Conservation (phyloP, 2,329 filamentous ascomycete species). For the Pseudocercospora ulei region DNA sequence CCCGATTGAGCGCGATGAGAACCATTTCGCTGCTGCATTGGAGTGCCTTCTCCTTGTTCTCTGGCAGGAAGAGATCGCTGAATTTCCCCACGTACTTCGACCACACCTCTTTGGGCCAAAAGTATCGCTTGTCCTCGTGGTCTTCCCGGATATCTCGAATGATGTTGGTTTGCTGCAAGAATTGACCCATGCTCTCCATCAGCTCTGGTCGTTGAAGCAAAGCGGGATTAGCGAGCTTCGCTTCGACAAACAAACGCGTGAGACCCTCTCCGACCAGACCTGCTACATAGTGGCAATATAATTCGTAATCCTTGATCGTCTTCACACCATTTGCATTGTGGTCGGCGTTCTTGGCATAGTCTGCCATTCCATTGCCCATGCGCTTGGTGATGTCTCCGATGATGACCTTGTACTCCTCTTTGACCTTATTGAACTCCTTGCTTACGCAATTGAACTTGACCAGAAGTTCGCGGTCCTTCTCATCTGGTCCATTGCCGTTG, state of each 20-base stretch:
- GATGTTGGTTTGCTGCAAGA: conserved; percentile 97
- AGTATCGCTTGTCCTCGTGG: conserved; percentile 72
- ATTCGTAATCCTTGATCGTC: conserved; percentile 79
- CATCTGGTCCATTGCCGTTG: conserved; percentile 70
- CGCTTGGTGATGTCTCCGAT: conserved; percentile 85
- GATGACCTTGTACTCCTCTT: conserved; percentile 71
- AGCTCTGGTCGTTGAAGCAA: conserved; percentile 69
- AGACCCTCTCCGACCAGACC: conserved; percentile 92
- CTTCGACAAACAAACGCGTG: conserved; percentile 80
- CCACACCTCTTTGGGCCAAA: conserved; percentile 96
- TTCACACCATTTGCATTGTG: conserved; percentile 63
- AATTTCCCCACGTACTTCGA: conserved; percentile 85
- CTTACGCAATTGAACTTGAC: conserved; percentile 87
- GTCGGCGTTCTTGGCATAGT: conserved; percentile 79
- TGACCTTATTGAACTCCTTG: conserved; percentile 76
- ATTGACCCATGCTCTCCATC: conserved; percentile 92
- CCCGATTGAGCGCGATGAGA: conserved; percentile 73
- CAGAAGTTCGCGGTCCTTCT: conserved; percentile 87
- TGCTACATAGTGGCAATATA: conserved; percentile 98
- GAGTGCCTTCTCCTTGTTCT: conserved; percentile 66
- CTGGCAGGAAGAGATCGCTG: conserved; percentile 77
- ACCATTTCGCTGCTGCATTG: conserved; percentile 91
- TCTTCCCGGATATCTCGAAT: conserved; percentile 93
- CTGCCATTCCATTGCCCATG: conserved; percentile 98
- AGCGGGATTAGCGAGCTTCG: conserved; percentile 74